Percentiles rank a stretch among this genome's conserved stretches.
These are phyloP conservation scores for Lachancea fermentati DNA, from an alignment of 805 yeast genomes.

Conservation along the genomic window DNA sequence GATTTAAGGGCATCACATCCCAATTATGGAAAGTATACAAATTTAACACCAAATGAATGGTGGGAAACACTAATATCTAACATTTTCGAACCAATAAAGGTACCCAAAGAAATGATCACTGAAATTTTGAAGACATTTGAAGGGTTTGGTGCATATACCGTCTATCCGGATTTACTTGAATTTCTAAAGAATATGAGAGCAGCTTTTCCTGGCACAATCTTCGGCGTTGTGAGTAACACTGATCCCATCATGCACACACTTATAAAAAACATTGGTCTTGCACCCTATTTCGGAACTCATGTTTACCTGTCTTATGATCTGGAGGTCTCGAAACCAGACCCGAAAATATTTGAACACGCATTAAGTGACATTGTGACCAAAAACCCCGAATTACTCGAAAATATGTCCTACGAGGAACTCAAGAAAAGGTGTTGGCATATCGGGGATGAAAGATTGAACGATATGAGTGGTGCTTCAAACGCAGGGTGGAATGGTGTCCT, in stretches of 20 bases:
- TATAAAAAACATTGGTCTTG: constrained; percentile 42
- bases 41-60: constrained; percentile 41
- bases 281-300: constrained; percentile 35
- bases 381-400: constrained; percentile 15
- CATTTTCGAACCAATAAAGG: constrained; percentile 35
- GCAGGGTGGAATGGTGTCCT: constrained; percentile 62
- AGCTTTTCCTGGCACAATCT: constrained; percentile 29
- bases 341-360: constrained; percentile 41
- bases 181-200: constrained; percentile 35
- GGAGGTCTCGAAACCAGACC: constrained; percentile 49
- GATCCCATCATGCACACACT: constrained; percentile 48
- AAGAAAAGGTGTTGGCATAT: constrained; percentile 49
- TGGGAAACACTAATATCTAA: constrained; percentile 49
- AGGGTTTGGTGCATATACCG: constrained; percentile 45
- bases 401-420: constrained; percentile 15
- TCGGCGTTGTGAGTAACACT: constrained; percentile 55
- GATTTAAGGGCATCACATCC: constrained; percentile 41
- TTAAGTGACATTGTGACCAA: constrained; percentile 25
- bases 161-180: constrained; percentile 49
- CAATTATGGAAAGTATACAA: constrained; percentile 51
- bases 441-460: constrained; percentile 58
- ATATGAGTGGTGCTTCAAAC: constrained; percentile 43
- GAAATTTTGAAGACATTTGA: constrained; percentile 46
- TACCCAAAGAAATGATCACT: constrained; percentile 37
- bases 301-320: constrained; percentile 54